These are phyloP conservation scores for Typha latifolia DNA, from an alignment of 176 grass and related monocot genomes.

Conservation along the genomic window DNA sequence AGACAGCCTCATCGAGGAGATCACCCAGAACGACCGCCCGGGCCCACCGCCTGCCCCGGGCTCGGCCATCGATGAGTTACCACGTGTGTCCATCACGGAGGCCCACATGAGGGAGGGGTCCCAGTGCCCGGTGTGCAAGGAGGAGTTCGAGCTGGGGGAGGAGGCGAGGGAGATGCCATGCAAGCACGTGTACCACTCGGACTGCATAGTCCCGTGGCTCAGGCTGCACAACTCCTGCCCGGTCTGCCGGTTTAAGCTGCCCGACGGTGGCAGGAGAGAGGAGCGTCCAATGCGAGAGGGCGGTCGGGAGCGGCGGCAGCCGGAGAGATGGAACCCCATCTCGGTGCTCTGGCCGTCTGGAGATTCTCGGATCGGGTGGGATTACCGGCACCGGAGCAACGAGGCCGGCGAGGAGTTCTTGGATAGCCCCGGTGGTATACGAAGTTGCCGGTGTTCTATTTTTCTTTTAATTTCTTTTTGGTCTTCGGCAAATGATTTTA, in stretches of 20 bases:
- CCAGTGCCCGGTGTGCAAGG: conserved; percentile 97
- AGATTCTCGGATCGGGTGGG: conserved; percentile 12
- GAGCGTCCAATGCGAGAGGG: neutral
- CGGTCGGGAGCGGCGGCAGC: neutral
- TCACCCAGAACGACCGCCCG: conserved; percentile 72
- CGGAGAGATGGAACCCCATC: conserved; percentile 47
- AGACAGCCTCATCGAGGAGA: conserved; percentile 52
- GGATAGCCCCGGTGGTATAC: conserved; percentile 30
- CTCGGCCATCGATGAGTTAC: conserved; percentile 74
- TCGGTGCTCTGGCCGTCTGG: conserved; percentile 42
- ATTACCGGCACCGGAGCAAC: conserved; percentile 24
- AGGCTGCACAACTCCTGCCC: conserved; percentile 92
- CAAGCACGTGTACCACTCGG: conserved; percentile 94
- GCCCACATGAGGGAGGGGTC: conserved; percentile 55
- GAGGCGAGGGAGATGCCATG: conserved; percentile 78
- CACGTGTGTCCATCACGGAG: conserved; percentile 52
- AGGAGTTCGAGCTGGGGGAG: conserved; percentile 81
- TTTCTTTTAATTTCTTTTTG: conserved; percentile 30
- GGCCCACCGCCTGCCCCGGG: conserved; percentile 54
- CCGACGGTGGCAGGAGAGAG: conserved; percentile 10
- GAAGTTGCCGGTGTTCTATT: conserved; percentile 42
- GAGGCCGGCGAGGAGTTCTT: conserved; percentile 21
- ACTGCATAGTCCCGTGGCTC: conserved; percentile 93
- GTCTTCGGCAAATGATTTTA: conserved; percentile 1
- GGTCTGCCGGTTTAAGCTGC: conserved; percentile 81